Evolutionary conservation across 2,329 filamentous ascomycete species (phyloP).

Genomic region (Fusarium nygamai): DNA sequence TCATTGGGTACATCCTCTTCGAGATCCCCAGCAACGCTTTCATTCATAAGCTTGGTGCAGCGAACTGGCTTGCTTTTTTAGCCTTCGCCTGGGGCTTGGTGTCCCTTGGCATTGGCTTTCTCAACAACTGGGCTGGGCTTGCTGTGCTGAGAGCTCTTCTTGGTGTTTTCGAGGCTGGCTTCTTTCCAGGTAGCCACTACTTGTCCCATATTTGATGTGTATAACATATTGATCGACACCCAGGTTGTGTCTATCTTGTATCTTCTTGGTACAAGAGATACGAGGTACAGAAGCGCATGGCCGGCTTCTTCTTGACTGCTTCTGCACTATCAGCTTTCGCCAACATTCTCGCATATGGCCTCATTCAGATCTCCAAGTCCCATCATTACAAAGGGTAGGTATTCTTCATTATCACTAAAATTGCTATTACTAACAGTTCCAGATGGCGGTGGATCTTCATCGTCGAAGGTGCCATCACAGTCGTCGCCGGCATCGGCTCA

Average conservation of each 20-base stretch:
- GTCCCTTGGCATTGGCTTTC: conserved; percentile 22
- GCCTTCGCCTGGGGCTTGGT: conserved; percentile 21
- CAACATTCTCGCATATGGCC: conserved; percentile 25
- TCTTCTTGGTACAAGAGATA: conserved; percentile 28
- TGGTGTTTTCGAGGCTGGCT: conserved; percentile 27
- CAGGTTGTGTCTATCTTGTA: conserved; percentile 27
- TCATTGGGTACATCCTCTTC: conserved; percentile 29
- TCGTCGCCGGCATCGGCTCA: conserved; percentile 18
- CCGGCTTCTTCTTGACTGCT: conserved; percentile 18
- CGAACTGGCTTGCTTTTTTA: conserved; percentile 29
- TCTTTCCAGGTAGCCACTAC: conserved; percentile 16
- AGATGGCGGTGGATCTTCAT: conserved; percentile 34
- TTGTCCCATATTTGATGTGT: accelerated
- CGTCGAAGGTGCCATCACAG: conserved; percentile 24
- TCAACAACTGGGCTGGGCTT: conserved; percentile 14
- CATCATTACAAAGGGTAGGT: conserved; percentile 22
- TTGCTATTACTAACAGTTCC: neutral
- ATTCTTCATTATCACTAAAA: neutral
- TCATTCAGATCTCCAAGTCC: conserved; percentile 19
- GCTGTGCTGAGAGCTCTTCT: conserved; percentile 14
- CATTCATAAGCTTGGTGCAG: conserved; percentile 26
- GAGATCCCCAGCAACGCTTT: conserved; percentile 30
- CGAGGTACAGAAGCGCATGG: conserved; percentile 25
- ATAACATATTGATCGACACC: accelerated
- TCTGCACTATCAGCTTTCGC: conserved; percentile 21